Evolutionary conservation across 2,329 filamentous ascomycete genomes (phyloP), one percentile per base, ranked within the genome.

Genomic region (Aspergillus brasiliensis): DNA sequence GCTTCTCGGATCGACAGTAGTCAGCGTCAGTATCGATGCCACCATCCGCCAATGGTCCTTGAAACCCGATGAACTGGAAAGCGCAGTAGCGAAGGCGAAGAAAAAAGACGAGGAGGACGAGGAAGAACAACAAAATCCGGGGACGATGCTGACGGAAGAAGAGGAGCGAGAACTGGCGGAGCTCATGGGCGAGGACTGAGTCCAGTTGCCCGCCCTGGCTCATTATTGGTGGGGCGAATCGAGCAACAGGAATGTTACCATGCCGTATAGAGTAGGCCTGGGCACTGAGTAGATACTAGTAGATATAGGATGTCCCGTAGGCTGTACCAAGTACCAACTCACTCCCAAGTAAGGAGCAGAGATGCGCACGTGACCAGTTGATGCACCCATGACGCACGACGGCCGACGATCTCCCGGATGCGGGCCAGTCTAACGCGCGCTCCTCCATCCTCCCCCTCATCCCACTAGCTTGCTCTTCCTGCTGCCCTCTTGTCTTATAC

Each of bases 141-240:
- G 84, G 56, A 79, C 81, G 5, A 73, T 80, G 71, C 79, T 97
- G 76, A 97, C 92, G 5, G 89, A 86, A 11, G 94, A 98, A 68
- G 95, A 99, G 75, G 94, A 98, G 76, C 89, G 90, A 4, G 95
- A 98, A 75, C 81, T 99, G 65, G 93, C 92, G 13, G 95, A 93
- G 65, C 78, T 99, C 73, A 91, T 99, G 91, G 91, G 88, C 58
- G 88, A 91, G 63, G 83, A 85, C 57, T 71, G 63, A 66, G 8
- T 21, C 1, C n/a, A 11, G 19, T 3, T 21, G 84, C 84, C 7
- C 88, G 94, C 62, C 84, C 86, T 38, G 95, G 95, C 31, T 13
- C 2, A 34, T 34, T 34, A 11, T 13, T 34, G 31, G 31, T 34
- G 31, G 31, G 31, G 31, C 31, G 31, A 34, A 34, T 34, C 31